Base-by-base conservation (phyloP, 2,329 filamentous ascomycete species). In the Coleophoma eucalyptorum region DNA sequence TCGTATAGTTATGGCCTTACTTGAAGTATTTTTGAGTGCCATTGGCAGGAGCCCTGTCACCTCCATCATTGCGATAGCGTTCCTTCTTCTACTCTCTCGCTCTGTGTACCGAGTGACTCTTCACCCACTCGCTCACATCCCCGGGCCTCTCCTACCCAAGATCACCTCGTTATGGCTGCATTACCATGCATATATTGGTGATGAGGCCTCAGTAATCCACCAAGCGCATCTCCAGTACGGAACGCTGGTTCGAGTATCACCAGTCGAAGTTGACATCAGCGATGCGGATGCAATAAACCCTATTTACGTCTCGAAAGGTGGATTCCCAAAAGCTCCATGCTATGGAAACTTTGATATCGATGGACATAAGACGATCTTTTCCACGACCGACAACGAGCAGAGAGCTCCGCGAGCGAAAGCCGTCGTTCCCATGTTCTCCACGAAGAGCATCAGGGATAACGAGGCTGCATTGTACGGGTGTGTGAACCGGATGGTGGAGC, bases 291-390 rank as follows among this genome's bases (percentile, higher is more conserved):
- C 68, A 8, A 53, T 65, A 18, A 64, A 69, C 0, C 65, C 73
- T 2, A 78, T 83, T 32, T 83, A 83, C 59, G 60, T 73, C 12
- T 65, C 69, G 3, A 72, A 67, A 35, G 78, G 79, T 3, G 79
- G 79, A 1, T 81, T 83, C 48, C 61, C 65, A 0, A 83, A 83
- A 59, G 69, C 76, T 1, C 56, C 62, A 0, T 74, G 69, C 51
- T 83, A 83, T 59, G 62, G 64, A 1, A 83, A 82, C 55, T 82
- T 82, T 56, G 75, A 81, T 51, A 77, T 81, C 16, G 79, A 81
- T 55, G 76, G 75, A 1, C 75, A 77, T 56, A 63, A 70, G 26
- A 78, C 77, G 1, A 75, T 83, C 34, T 83, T 83, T 63, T 76
- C 72, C 3, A 72, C 68, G 0, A 65, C 69, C 16, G 69, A 73